Percentiles rank a stretch among this genome's conserved stretches.
Conservation (phyloP, 2,329 filamentous ascomycete species). For the Colletotrichum sansevieriae region DNA sequence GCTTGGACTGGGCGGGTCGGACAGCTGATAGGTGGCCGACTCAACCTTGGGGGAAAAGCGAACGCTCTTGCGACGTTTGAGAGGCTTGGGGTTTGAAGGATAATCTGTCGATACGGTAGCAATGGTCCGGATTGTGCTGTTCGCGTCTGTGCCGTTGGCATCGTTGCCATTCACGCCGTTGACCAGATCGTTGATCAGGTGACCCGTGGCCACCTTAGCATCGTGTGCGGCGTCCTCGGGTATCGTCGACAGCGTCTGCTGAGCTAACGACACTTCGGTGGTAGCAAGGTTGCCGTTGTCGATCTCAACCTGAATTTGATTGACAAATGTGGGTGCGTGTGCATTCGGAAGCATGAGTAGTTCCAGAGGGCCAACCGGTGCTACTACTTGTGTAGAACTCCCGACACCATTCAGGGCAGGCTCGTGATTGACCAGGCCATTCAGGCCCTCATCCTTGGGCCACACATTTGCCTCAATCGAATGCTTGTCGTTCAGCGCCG, state of each 20-base stretch:
- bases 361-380: slow-evolving; percentile 57
- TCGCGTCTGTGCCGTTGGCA: slow-evolving; percentile 5
- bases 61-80: slow-evolving; percentile 72
- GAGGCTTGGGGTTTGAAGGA: slow-evolving; percentile 37
- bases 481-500: background rate
- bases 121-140: slow-evolving; percentile 25
- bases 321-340: background rate
- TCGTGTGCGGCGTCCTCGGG: slow-evolving; percentile 12
- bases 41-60: slow-evolving; percentile 78
- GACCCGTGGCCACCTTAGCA: background rate
- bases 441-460: background rate
- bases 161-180: slow-evolving; percentile 42
- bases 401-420: background rate
- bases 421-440: background rate
- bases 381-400: background rate
- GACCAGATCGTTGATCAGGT: slow-evolving; percentile 38
- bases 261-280: background rate
- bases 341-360: slow-evolving; percentile 70
- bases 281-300: background rate
- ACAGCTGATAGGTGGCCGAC: slow-evolving; percentile 69
- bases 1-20: slow-evolving; percentile 65
- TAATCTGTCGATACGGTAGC: slow-evolving; percentile 23
- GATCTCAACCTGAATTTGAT: background rate
- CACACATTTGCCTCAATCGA: background rate
- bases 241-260: slow-evolving; percentile 30